phyloP scores from a whole-genome alignment of 2,329 filamentous ascomycete species.

The Cladosporium sp. region DNA sequence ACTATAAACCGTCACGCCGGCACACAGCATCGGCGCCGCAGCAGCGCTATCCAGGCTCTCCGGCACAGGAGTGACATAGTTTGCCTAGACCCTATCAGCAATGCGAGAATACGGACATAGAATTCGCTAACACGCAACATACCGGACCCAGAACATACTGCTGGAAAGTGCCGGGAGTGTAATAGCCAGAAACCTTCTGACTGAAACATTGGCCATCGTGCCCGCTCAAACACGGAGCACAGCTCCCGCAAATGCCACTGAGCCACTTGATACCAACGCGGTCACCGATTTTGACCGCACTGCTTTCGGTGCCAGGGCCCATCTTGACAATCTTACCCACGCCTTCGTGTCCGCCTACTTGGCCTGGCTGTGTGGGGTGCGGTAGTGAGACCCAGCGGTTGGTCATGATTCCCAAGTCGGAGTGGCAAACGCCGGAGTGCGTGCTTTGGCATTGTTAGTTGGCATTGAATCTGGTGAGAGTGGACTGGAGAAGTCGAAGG shows the following conservation, averaged over 20 bases:
- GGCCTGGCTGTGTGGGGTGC: slow-evolving; percentile 53
- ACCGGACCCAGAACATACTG: slow-evolving; percentile 60
- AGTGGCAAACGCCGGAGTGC: slow-evolving; percentile 62
- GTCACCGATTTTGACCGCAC: slow-evolving; percentile 59
- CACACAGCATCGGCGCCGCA: slow-evolving; percentile 61
- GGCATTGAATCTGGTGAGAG: slow-evolving; percentile 1
- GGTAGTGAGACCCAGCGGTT: slow-evolving; percentile 53
- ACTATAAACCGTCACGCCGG: slow-evolving; percentile 62
- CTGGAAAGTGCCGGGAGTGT: slow-evolving; percentile 67
- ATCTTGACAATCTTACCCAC: slow-evolving; percentile 61
- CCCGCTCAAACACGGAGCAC: slow-evolving; percentile 50
- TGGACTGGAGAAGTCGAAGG: background rate
- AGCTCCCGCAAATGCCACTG: slow-evolving; percentile 51
- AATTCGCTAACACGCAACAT: too few relatives aligned
- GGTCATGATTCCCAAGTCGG: slow-evolving; percentile 53
- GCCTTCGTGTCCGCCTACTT: slow-evolving; percentile 67
- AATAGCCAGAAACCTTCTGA: slow-evolving; percentile 60
- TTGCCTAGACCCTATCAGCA: slow-evolving; percentile 28
- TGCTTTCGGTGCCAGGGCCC: slow-evolving; percentile 53
- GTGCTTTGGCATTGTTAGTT: slow-evolving; percentile 36
- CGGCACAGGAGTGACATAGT: slow-evolving; percentile 67
- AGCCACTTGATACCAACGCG: slow-evolving; percentile 69
- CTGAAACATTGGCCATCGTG: slow-evolving; percentile 53
- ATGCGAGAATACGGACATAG: too few relatives aligned
- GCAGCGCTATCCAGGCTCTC: slow-evolving; percentile 54